Evolutionary conservation across 164 flowering plant genomes (phyloP), one percentile per base, ranked within the genome.

Genomic region (Tetrastigma voinierianum): DNA sequence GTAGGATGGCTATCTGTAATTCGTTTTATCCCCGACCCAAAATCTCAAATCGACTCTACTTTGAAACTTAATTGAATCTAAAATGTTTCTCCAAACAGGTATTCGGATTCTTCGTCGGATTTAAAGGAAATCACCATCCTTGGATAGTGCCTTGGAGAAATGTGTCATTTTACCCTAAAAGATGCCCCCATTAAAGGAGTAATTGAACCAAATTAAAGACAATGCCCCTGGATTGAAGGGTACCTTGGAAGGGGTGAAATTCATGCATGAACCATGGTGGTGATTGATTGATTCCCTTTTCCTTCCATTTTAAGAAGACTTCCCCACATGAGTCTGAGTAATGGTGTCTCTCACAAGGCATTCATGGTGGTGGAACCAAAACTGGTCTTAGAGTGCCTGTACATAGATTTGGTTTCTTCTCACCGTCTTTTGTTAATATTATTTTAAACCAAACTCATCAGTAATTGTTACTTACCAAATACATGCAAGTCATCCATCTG

Each of bases 301-400:
- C 17, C 73, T 69, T 74, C 55, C 18, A 13, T 61, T 61, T 40
- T 8, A 74, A 69, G 70, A 52, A 60, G 20, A 24, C 60, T 72
- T 62, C 51, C 10, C 32, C 81, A 77, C 81, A 77, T 77, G 81
- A 57, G 61, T 75, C 67, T 69, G 77, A 64, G 46, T 65, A 66
- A 57, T 72, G 59, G 52, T 76, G 76, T 72, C 70, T 62, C 68
- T 63, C 67, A 60, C 49, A 61, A 69, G 67, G 49, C 46, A 59
- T 51, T 61, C 62, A 70, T 15, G 21, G 46, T 46, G 58, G 51
- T 45, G 66, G 32, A 32, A 32, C 40, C 65, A 68, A 59, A 68
- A 68, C 48, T 54, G 56, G 80, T 73, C 77, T 63, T 63, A 77
- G 80, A 76, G 66, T 70, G 69, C 45, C 70, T 77, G 80, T 59